A percentile compares a stretch with the other conserved stretches of the same genome.
These are phyloP conservation scores for Eucalyptus caleyi DNA, from an alignment of 345 rosid genomes.

Conservation along the genomic window DNA sequence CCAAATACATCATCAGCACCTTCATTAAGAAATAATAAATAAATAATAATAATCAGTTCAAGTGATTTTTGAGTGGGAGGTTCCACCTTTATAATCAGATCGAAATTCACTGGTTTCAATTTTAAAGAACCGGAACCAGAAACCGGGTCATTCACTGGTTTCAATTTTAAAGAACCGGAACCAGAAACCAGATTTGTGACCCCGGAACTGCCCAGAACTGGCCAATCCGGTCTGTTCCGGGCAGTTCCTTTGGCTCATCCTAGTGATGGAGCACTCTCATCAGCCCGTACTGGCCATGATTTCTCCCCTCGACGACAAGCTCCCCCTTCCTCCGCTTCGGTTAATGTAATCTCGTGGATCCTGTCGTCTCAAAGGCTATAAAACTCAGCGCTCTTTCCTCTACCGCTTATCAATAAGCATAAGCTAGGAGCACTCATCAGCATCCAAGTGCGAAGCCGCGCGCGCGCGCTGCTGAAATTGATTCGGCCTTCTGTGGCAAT, in stretches of 20 bases:
- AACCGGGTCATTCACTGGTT: too few species aligned
- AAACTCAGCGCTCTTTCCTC: background rate
- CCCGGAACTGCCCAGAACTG: fast-evolving
- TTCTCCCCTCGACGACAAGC: background rate
- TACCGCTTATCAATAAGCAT: background rate
- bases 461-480: background rate
- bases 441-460: background rate
- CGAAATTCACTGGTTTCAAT: background rate
- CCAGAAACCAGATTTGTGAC: fast-evolving
- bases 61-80: too few species aligned
- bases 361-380: background rate
- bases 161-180: background rate
- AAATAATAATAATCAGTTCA: too few species aligned
- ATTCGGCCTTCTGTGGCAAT: background rate
- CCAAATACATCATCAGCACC: background rate
- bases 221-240: fast-evolving
- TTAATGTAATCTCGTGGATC: background rate
- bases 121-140: too few species aligned
- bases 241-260: background rate
- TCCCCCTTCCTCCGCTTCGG: background rate
- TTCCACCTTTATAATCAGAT: fast-evolving
- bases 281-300: background rate
- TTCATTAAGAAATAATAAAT: too few species aligned
- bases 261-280: background rate
- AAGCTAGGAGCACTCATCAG: background rate